Percentiles rank a stretch among this genome's conserved stretches.
phyloP scores from a whole-genome alignment of 345 rosid genomes.

The Syzygium oleosum region DNA sequence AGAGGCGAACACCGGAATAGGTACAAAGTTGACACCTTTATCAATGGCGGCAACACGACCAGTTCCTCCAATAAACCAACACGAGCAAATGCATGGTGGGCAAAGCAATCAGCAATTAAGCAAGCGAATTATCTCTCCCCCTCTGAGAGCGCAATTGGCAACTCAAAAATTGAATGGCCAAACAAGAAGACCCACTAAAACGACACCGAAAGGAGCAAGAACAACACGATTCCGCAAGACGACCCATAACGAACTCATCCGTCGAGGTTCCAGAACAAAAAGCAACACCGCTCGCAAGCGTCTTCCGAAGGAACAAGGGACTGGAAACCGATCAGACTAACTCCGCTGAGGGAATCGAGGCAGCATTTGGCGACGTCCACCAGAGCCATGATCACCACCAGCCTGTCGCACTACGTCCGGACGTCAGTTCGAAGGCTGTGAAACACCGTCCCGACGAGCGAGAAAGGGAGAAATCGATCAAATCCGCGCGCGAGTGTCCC shows the following conservation, averaged over 20 bases:
- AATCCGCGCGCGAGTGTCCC: too few species aligned
- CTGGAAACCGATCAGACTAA: constrained; percentile 17
- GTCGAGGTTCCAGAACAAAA: not conserved
- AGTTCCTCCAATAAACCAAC: not conserved
- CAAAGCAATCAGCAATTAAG: not conserved
- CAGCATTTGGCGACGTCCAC: constrained; percentile 66
- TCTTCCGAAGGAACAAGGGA: not conserved
- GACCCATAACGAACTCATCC: not conserved
- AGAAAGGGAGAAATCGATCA: too few species aligned
- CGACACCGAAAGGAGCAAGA: not conserved
- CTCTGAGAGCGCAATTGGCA: not conserved
- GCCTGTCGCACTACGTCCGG: not conserved
- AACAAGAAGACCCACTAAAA: not conserved
- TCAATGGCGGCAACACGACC: not conserved
- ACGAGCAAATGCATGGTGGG: not conserved
- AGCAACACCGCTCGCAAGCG: not conserved
- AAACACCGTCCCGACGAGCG: too few species aligned
- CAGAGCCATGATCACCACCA: constrained; percentile 1
- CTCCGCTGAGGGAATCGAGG: constrained; percentile 73
- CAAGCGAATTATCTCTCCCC: not conserved
- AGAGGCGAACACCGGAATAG: not conserved
- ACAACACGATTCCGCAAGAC: not conserved
- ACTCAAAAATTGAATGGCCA: too few species aligned
- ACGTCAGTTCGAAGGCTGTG: too few species aligned
- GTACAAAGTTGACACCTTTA: not conserved